Evolutionary conservation across 2,329 filamentous ascomycete species (phyloP), one percentile per base, ranked within the genome.

Genomic region (Huntiella decipiens): DNA sequence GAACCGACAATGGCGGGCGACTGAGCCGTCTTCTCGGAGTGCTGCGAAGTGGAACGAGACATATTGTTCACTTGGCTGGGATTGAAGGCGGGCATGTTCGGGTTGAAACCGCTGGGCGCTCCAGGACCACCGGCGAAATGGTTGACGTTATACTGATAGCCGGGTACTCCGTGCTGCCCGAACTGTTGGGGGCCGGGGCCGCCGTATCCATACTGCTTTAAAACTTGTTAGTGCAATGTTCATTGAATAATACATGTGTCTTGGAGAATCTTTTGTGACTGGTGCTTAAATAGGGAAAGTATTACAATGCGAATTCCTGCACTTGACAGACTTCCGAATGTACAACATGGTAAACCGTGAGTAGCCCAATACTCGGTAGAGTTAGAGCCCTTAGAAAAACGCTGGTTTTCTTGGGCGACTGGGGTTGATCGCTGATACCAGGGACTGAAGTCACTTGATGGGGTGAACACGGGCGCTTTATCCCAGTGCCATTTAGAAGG

Each of bases 1-100:
- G 75, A 73, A 32, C 78, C 73, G 49, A 66, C 69, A 58, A 61
- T 75, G 56, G 75, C 66, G 61, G 77, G 60, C 58, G 59, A 57
- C 45, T 74, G 82, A 64, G 58, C 76, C 60, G 66, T 82, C 60
- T 91, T 52, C 22, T 52, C 50, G 10, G 48, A 46, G 10, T 50
- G 44, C 39, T 46, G 82, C 2, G 85, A 92, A 2, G 81, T 74
- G 50, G 76, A 86, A 54, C 87, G 79, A 2, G 87, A 91, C 80
- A 94, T 87, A 66, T 64, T 51, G 78, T 70, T 59, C 73, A 51
- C 73, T 54, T 66, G 67, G 17, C 43, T 28, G 17, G 47, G 47
- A 22, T 39, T 50, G 32, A 50, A 50, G 16, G 39, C 10, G 28
- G 47, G 44, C n/a, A 38, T 43, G 47, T 46, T 49, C 31, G 33